Evolutionary conservation across 495 filamentous ascomycete genomes (phyloP).

Genomic region (Daldinia loculata): DNA sequence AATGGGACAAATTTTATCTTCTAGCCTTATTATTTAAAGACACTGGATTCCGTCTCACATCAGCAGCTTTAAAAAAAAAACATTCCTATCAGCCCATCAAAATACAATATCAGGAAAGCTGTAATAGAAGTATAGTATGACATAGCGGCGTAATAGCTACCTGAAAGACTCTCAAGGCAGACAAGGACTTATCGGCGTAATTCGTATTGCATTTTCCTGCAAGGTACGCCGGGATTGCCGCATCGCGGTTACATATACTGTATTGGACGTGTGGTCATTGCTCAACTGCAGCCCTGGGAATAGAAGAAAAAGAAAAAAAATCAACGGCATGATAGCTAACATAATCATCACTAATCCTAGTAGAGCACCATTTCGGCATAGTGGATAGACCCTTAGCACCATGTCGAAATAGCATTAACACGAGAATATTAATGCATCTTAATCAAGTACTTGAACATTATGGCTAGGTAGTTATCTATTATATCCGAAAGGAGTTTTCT

Average conservation of each 20-base stretch:
- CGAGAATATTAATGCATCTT: slow-evolving; percentile 21
- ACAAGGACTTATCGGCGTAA: background rate
- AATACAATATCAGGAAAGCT: background rate
- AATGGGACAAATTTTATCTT: slow-evolving; percentile 22
- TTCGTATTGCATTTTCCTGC: slow-evolving; percentile 23
- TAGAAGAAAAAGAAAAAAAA: slow-evolving; percentile 12
- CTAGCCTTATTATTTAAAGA: slow-evolving; percentile 22
- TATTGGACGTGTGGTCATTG: slow-evolving; percentile 34
- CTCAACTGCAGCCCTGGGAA: slow-evolving; percentile 19
- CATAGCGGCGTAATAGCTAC: slow-evolving; percentile 24
- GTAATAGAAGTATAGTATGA: slow-evolving; percentile 7
- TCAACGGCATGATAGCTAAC: slow-evolving; percentile 20
- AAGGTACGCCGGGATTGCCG: slow-evolving; percentile 39
- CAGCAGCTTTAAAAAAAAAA: slow-evolving; percentile 11
- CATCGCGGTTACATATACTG: slow-evolving; percentile 45
- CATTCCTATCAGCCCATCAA: background rate
- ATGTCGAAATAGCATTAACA: slow-evolving; percentile 37
- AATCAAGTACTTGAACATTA: slow-evolving; percentile 21
- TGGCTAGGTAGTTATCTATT: background rate
- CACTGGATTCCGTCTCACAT: slow-evolving; percentile 16
- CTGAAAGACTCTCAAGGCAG: background rate
- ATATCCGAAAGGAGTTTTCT: slow-evolving; percentile 28
- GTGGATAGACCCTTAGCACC: slow-evolving; percentile 22
- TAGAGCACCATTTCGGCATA: slow-evolving; percentile 18
- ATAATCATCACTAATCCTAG: slow-evolving; percentile 33